Base-by-base conservation (phyloP, 2,329 filamentous ascomycete species). In the Xylariaceae sp. region DNA sequence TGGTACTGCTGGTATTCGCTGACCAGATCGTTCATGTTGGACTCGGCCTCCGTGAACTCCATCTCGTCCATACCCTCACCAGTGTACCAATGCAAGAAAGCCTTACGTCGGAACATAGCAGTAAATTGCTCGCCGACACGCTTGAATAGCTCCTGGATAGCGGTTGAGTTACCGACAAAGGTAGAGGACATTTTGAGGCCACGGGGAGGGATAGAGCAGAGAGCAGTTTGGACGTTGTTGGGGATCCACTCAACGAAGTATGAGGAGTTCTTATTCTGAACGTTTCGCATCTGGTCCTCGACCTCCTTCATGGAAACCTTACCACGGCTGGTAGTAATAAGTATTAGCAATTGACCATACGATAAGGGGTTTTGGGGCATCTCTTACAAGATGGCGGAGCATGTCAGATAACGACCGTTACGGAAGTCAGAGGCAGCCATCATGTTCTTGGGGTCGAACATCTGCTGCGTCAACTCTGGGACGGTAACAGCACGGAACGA, bases 401-500 rank as follows among this genome's bases (percentile, higher is more conserved):
- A 99, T 68, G 94, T 99, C 73, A 99, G 87, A 85, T 99, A 99
- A 72, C 94, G 94, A 77, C 94, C 94, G 79, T 97, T 99, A 72
- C 94, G 91, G 92, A 99, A 99, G 83, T 99, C 94, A 62, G 92
- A 95, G 64, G 94, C 94, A 80, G 94, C 94, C 94, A 99, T 99
- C 93, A 99, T 99, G 88, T 99, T 99, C 92, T 97, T 99, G 72
- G 94, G 93, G 83, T 99, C 94, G 84, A 96, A 99, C 92, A 99
- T 97, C 80, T 99, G 94, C 84, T 99, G 94, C 71, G 94, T 97
- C 77, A 99, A 86, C 84, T 99, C 94, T 54, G 94, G 93, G 59
- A 99, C 94, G 72, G 88, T 92, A 77, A 97, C 89, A 66, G 94
- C 93, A 74, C 94, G 94, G 93, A 97, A 99, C 68, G 90, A 91